A percentile compares a stretch with the other conserved stretches of the same genome.
phyloP scores from a whole-genome alignment of 148 eudicot genomes.

The Spergularia bocconei region DNA sequence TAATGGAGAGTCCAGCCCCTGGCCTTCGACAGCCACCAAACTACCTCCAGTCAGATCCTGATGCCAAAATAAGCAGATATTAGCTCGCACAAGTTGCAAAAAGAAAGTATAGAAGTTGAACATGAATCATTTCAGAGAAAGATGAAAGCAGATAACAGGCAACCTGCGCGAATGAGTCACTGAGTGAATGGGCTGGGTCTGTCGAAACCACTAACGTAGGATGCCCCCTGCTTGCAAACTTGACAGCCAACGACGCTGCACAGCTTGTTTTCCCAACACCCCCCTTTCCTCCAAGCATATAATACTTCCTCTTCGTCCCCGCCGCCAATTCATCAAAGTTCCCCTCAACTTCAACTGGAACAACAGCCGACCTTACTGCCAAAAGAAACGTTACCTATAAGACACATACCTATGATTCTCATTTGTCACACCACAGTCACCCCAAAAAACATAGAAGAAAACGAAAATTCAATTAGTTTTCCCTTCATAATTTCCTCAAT shows the following conservation, averaged over 20 bases:
- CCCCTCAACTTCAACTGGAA: constrained; percentile 57
- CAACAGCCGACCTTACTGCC: constrained; percentile 69
- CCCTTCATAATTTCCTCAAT: background rate
- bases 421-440: background rate
- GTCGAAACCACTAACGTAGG: constrained; percentile 98
- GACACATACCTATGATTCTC: background rate
- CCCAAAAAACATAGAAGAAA: background rate
- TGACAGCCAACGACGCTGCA: constrained; percentile 97
- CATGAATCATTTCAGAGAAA: background rate
- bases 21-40: constrained; percentile 89
- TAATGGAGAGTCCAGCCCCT: constrained; percentile 72
- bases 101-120: background rate
- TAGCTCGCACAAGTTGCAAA: background rate
- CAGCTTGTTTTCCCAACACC: constrained; percentile 99
- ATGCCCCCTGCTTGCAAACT: constrained; percentile 96
- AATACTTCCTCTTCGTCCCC: constrained; percentile 85
- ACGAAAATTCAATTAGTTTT: background rate
- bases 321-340: constrained; percentile 86
- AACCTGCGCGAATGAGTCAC: constrained; percentile 99
- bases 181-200: constrained; percentile 97
- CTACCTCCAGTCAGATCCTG: constrained; percentile 92
- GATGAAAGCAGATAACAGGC: background rate
- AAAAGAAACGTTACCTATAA: constrained; percentile 1
- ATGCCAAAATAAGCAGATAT: constrained; percentile 8
- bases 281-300: constrained; percentile 95